Evolutionary conservation across 495 filamentous ascomycete genomes (phyloP).

Genomic region (Talaromyces trachyspermus): DNA sequence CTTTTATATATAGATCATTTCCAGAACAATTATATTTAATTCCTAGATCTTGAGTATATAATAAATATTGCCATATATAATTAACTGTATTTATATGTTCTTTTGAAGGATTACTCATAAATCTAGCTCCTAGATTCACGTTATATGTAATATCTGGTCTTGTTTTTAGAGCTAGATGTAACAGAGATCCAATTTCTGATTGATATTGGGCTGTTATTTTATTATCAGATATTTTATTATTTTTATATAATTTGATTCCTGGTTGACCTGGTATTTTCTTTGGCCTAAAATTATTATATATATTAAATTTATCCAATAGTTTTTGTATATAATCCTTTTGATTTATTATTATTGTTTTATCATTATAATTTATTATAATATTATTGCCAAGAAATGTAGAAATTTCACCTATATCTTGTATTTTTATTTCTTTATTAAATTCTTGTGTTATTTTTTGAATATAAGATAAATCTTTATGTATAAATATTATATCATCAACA

Average conservation of each 20-base stretch:
- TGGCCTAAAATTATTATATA: background rate
- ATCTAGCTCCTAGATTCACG: background rate
- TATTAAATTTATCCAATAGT: background rate
- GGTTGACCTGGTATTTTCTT: background rate
- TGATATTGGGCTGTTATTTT: background rate
- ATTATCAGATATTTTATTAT: background rate
- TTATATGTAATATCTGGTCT: background rate
- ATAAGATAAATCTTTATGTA: background rate
- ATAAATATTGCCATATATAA: background rate
- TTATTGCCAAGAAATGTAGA: background rate
- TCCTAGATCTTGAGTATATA: background rate
- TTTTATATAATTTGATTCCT: background rate
- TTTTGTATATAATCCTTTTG: background rate
- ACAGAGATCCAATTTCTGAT: background rate
- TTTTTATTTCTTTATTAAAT: background rate
- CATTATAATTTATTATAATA: background rate
- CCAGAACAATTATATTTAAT: too few relatives aligned
- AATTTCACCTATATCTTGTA: background rate
- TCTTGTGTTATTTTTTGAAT: background rate
- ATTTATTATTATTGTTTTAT: too few relatives aligned
- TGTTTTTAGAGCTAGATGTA: background rate
- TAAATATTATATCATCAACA: background rate
- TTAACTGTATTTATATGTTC: background rate
- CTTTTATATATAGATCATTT: background rate
- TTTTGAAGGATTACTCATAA: background rate